phyloP scores from a whole-genome alignment of 2,329 filamentous ascomycete species.

The Penicillium olsonii region DNA sequence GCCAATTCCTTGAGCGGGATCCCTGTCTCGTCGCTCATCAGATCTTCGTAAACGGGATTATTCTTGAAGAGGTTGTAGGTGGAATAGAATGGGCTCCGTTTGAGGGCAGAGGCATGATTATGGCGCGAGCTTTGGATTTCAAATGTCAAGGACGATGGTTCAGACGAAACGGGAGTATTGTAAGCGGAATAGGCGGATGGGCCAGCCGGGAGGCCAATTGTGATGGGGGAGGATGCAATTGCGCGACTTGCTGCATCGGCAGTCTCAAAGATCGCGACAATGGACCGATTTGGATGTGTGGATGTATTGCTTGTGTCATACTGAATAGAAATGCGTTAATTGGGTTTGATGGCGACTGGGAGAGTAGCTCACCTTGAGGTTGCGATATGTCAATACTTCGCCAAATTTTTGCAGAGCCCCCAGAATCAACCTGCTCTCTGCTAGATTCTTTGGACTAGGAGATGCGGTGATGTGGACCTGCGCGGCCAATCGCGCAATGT shows the following conservation, averaged over 20 bases:
- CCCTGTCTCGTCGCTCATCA: slow-evolving; percentile 22
- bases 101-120: slow-evolving; percentile 30
- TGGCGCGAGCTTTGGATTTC: slow-evolving; percentile 29
- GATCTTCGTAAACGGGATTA: slow-evolving; percentile 30
- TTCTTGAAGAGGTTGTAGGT: slow-evolving; percentile 26
- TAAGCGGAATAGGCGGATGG: neutral
- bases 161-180: neutral
- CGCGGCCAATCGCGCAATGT: slow-evolving; percentile 15
- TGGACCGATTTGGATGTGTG: slow-evolving; percentile 20
- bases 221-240: slow-evolving; percentile 35
- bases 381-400: slow-evolving; percentile 42
- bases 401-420: slow-evolving; percentile 44
- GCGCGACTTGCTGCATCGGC: slow-evolving; percentile 36
- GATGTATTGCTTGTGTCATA: slow-evolving; percentile 33
- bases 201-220: slow-evolving; percentile 18
- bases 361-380: slow-evolving; percentile 31
- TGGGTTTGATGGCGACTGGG: neutral
- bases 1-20: slow-evolving; percentile 33
- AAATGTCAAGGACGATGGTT: slow-evolving; percentile 24
- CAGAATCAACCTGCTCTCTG: slow-evolving; percentile 38
- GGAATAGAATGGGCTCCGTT: slow-evolving; percentile 36
- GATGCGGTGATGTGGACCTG: slow-evolving; percentile 34
- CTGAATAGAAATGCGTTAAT: slow-evolving; percentile 14
- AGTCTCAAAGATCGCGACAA: slow-evolving; percentile 40
- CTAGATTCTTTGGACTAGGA: slow-evolving; percentile 31